These are phyloP conservation scores for Coemansia sp. DNA, from an alignment of 192 early-diverging fungal species.

Conservation along the genomic window DNA sequence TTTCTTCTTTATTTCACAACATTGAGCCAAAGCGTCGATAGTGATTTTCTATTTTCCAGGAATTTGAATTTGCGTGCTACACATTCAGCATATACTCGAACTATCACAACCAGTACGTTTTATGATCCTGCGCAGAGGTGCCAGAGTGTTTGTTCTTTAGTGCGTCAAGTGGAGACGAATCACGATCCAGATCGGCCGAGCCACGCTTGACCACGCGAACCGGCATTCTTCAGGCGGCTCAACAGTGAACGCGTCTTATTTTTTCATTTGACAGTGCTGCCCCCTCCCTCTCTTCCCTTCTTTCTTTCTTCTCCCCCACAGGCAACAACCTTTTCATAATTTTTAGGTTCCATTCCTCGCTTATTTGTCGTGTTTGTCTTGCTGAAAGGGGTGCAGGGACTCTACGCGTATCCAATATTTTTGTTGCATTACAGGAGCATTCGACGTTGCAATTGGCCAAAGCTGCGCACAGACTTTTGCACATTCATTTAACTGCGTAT, in stretches of 20 bases:
- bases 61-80: too few species aligned
- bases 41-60: too few species aligned
- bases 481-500: slow-evolving; percentile 3
- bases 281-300: background rate
- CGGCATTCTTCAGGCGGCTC: background rate
- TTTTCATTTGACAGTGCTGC: background rate
- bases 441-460: background rate
- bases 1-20: too few species aligned
- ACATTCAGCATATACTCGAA: background rate
- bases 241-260: slow-evolving; percentile 2
- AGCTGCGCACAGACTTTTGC: slow-evolving; percentile 5
- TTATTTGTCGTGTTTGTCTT: background rate
- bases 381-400: too few species aligned
- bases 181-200: slow-evolving; percentile 9
- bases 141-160: background rate
- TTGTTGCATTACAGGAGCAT: background rate
- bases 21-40: too few species aligned
- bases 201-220: background rate
- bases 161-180: background rate
- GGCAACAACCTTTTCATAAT: background rate
- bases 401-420: background rate
- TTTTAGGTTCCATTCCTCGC: background rate
- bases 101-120: background rate
- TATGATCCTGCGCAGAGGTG: background rate
- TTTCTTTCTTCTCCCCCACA: slow-evolving; percentile 2